Conservation (phyloP, 2,329 filamentous ascomycete genomes). For the Exophiala bonariae region DNA sequence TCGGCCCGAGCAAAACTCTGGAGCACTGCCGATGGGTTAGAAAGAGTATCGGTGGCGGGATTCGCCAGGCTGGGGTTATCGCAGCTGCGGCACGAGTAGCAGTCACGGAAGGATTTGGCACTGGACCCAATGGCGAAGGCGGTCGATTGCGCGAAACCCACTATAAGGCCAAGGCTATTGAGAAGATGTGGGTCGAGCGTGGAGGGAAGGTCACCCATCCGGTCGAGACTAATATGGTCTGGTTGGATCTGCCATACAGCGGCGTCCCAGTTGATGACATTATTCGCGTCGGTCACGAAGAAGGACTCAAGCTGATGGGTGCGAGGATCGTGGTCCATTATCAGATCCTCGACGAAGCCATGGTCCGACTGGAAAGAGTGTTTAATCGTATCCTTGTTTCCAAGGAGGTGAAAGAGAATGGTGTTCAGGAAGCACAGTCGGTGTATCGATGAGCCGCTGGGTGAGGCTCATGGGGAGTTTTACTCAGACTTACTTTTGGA, state of each 20-base stretch:
- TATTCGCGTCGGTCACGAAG: slow-evolving; percentile 54
- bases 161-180: slow-evolving; percentile 61
- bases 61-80: slow-evolving; percentile 74
- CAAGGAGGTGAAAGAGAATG: neutral
- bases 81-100: slow-evolving; percentile 74
- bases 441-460: too few relatives aligned
- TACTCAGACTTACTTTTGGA: too few relatives aligned
- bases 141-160: slow-evolving; percentile 65
- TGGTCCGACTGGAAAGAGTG: slow-evolving; percentile 30
- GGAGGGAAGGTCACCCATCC: slow-evolving; percentile 70
- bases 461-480: too few relatives aligned
- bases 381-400: slow-evolving; percentile 31
- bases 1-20: slow-evolving; percentile 60
- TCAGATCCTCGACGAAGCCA: slow-evolving; percentile 49
- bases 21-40: slow-evolving; percentile 71
- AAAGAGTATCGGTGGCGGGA: slow-evolving; percentile 77
- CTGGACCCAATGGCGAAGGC: slow-evolving; percentile 56
- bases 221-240: slow-evolving; percentile 90
- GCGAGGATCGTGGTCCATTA: slow-evolving; percentile 69
- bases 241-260: slow-evolving; percentile 71
- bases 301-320: slow-evolving; percentile 58
- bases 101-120: slow-evolving; percentile 74
- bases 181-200: slow-evolving; percentile 64
- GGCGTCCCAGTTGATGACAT: slow-evolving; percentile 56
- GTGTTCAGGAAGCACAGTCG: too few relatives aligned